These are phyloP conservation scores for Alternaria sp. DNA, from an alignment of 2,329 filamentous ascomycete genomes.

Conservation along the genomic window DNA sequence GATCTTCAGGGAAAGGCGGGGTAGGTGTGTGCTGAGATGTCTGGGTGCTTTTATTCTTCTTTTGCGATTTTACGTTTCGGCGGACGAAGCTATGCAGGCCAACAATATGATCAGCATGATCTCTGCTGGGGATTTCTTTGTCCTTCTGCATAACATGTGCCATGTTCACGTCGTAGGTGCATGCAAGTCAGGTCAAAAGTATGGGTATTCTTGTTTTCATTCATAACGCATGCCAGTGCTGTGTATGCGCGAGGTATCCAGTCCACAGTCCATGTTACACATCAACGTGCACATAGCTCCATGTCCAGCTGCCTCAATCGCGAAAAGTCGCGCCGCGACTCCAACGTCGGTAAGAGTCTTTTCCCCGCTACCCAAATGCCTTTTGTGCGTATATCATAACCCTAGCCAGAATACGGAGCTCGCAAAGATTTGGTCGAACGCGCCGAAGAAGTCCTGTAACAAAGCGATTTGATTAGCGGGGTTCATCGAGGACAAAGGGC, in stretches of 20 bases:
- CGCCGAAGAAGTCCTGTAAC: conserved; percentile 25
- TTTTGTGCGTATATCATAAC: conserved; percentile 27
- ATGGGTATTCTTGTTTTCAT: conserved; percentile 8
- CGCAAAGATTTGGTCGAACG: conserved; percentile 27
- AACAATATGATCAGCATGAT: not conserved
- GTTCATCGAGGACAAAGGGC: not conserved
- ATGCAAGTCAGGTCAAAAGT: not conserved
- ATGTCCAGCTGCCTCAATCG: conserved; percentile 18
- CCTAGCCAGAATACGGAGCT: conserved; percentile 24
- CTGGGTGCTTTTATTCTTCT: not conserved
- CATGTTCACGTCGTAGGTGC: not conserved
- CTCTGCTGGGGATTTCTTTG: not conserved
- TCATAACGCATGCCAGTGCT: conserved; percentile 22
- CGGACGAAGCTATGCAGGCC: not conserved
- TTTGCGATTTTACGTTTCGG: not conserved
- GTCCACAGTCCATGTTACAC: conserved; percentile 18
- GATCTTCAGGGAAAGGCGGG: not conserved
- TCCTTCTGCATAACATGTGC: not conserved
- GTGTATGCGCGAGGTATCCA: conserved; percentile 21
- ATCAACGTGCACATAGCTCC: conserved; percentile 22
- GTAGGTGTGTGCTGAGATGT: not conserved
- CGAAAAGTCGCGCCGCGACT: conserved; percentile 36
- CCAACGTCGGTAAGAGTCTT: conserved; percentile 27
- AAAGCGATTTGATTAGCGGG: not conserved
- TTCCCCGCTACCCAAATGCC: conserved; percentile 36